Base-by-base conservation (phyloP, 2,329 filamentous ascomycete genomes). In the Pseudogymnoascus sp. region DNA sequence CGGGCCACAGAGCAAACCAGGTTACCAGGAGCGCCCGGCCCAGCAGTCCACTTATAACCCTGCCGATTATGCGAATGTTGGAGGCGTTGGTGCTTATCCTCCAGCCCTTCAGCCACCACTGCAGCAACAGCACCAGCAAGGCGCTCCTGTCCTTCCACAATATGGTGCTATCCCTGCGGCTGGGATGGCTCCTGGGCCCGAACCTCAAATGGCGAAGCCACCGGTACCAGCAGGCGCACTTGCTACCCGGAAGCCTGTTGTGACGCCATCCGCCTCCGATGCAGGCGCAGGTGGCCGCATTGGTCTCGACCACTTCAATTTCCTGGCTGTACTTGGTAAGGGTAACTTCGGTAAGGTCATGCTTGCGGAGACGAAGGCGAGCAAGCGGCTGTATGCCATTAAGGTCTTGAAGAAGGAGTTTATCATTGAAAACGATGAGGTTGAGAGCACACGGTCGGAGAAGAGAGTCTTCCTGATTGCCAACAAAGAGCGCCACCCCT, bases 331-430 rank as follows among this genome's bases (percentile, higher is more conserved):
- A 62, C 85, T 99, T 68, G 95, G 95, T 74, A 99, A 99, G 78
- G 95, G 95, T 79, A 99, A 99, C 78, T 99, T 99, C 74, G 95
- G 95, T 76, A 99, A 99, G 78, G 95, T 99, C 78, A 99, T 99
- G 95, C 81, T 99, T 76, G 95, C 95, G 1, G 96, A 99, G 78
- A 96, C 95, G 1, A 99, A 99, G 81, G 87, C 87, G 63, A 87
- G 90, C 9, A 91, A 93, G 76, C 90, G 93, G 75, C 82, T 99
- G 7, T 99, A 97, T 75, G 95, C 95, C 64, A 99, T 99, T 77
- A 99, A 99, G 78, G 95, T 99, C 38, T 80, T 99, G 70, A 99
- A 99, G 84, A 99, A 99, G 79, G 95, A 99, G 76, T 99, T 99
- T 76, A 99, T 99, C 74, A 99, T 99, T 67, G 96, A 99, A 75